Evolutionary conservation across 2,329 filamentous ascomycete species (phyloP), one percentile per base, ranked within the genome.

Genomic region (Trichophyton equinum): DNA sequence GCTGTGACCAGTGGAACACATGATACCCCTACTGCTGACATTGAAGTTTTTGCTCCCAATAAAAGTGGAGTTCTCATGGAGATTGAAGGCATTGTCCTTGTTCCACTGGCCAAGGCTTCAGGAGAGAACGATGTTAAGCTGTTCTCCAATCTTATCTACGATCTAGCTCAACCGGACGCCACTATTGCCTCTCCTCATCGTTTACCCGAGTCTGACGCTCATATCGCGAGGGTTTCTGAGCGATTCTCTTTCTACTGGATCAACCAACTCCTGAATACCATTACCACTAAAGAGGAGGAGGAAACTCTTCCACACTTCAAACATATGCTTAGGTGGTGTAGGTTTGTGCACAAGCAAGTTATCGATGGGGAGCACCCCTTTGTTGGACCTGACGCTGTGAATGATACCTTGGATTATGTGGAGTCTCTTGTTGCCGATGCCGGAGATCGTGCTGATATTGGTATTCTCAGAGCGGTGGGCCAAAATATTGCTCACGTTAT

Each of bases 401-500:
- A 56, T n/a, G 51, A 56, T 56, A 56, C 51, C 5, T 18, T 33
- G 51, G 51, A 56, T 9, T 47, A 20, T 13, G 44, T 47, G 20
- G 44, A 47, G 8, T 33, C 46, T n/a, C 58, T 47, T 47, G 20
- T 47, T 47, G 44, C 18, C 9, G 44, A 47, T 47, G 44, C n/a
- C 9, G 51, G 15, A 15, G 22, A 56, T 13, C 27, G 33, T 33
- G 44, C 49, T 20, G 61, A 61, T 36, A 44, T 61, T 18, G 40
- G 25, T 47, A 44, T 62, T 15, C 11, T 38, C 9, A 15, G 30
- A 11, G 30, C 61, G 4, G 61, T 61, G 22, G 65, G 73, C 2
- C 68, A 74, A 55, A 65, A 73, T 49, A 60, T 77, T 8, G 64
- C 68, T 1, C 59, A 67, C 7, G 70, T 70, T 0, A 64, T 77